Conservation (phyloP, 176 grass and related monocot genomes). For the Thalia dealbata region DNA sequence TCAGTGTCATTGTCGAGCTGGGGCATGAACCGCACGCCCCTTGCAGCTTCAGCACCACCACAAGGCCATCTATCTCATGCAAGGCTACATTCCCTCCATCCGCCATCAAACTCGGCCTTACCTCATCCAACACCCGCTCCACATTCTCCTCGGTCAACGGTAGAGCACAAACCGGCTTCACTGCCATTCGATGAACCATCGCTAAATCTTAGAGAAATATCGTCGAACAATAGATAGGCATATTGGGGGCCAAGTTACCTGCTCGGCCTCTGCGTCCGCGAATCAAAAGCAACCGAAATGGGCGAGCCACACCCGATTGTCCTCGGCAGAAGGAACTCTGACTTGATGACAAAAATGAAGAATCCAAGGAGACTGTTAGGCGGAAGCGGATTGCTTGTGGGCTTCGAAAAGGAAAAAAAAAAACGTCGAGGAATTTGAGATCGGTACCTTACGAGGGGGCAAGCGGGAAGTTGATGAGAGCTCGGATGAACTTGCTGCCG, state of each 20-base stretch:
- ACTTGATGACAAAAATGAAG: not conserved
- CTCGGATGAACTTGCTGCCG: not conserved
- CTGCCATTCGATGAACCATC: slow-evolving; percentile 22
- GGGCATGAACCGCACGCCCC: slow-evolving; percentile 93
- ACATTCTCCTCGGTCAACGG: slow-evolving; percentile 84
- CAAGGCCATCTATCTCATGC: slow-evolving; percentile 86
- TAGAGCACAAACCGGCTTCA: slow-evolving; percentile 43
- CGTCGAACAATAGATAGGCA: not conserved
- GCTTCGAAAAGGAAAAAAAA: too few relatives aligned
- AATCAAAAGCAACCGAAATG: not conserved
- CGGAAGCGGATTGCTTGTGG: too few relatives aligned
- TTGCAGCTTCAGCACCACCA: slow-evolving; percentile 91
- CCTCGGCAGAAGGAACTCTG: slow-evolving; percentile 10
- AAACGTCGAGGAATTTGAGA: too few relatives aligned
- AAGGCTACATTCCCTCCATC: slow-evolving; percentile 86
- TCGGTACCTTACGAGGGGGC: not conserved
- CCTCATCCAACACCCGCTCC: slow-evolving; percentile 75
- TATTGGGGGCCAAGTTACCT: not conserved
- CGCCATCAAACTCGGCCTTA: slow-evolving; percentile 78
- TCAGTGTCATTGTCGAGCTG: slow-evolving; percentile 95
- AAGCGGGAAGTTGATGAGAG: not conserved
- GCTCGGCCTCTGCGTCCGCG: not conserved
- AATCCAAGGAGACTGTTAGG: not conserved
- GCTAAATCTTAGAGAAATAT: not conserved
- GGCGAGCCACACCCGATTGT: not conserved